Evolutionary conservation across 495 filamentous ascomycete species (phyloP).

Genomic region (Xylaria bambusicola): DNA sequence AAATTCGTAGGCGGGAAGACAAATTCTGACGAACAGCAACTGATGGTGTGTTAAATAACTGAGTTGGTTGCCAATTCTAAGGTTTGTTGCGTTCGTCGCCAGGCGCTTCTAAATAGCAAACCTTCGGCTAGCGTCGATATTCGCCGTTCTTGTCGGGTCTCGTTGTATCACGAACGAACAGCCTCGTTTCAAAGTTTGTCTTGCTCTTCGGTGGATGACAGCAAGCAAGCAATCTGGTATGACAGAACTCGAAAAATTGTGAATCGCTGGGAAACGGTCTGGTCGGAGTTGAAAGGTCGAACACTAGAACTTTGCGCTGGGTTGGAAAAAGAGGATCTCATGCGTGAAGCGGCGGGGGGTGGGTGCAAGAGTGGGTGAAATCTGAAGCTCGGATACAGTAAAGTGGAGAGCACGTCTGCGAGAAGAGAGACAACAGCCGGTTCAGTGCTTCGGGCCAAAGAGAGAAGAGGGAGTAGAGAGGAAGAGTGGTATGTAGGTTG

Average conservation of each 20-base stretch:
- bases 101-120: no score
- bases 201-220: not conserved
- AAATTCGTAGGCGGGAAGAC: no score
- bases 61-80: no score
- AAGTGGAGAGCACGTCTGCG: not conserved
- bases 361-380: not conserved
- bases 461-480: constrained; percentile 9
- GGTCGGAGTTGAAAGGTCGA: not conserved
- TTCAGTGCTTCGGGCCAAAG: not conserved
- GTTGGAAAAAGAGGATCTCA: not conserved
- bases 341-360: not conserved
- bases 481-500: constrained; percentile 1
- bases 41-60: no score
- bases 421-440: constrained; percentile 4
- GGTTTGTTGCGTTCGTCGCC: no score
- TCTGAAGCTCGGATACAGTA: not conserved
- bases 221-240: constrained; percentile 7
- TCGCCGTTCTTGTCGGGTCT: constrained; percentile 6
- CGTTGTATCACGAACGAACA: constrained; percentile 12
- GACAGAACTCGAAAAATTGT: not conserved
- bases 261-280: not conserved
- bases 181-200: constrained; percentile 7
- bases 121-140: no score
- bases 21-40: no score
- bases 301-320: constrained; percentile 11